Base-by-base conservation (phyloP, 2,329 filamentous ascomycete genomes). In the Venturia asperata region DNA sequence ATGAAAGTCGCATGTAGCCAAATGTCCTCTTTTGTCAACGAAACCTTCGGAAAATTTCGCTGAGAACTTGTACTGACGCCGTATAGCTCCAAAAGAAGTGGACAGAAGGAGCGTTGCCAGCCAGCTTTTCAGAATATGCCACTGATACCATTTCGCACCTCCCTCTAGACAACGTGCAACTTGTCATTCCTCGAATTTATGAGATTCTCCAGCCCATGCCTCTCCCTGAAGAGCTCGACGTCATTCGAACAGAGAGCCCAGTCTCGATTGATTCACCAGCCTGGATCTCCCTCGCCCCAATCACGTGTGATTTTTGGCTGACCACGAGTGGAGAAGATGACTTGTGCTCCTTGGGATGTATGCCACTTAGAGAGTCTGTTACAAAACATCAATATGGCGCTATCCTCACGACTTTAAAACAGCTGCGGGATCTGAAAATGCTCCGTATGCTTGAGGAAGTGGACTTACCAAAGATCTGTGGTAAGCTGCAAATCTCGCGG, bases 371-470 rank as follows among this genome's bases (percentile, higher is more conserved):
- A 27, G 13, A 7, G 10, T 27, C 24, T 30, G 24, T 63, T n/a
- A 47, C 62, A 39, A 24, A 43, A 9, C 34, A 37, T 24, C 42
- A 63, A 42, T 63, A 49, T 27, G 13, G 17, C 37, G 43, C 42
- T 39, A 21, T 63, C 17, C 42, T 63, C 19, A 37, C 39, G 21
- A 55, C 42, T 11, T 30, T 49, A 10, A 47, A 55, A 11, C 21
- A 52, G n/a, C 41, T 63, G n/a, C 30, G 34, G 13, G n/a, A 47
- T 19, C 42, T 63, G 42, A 52, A 63, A 21, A 63, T 63, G 62
- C 62, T 63, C 10, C 42, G 37, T 7, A 42, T 61, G 60, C 42
- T 61, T 4, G 39, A 61, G 37, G 60, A 61, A 39, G 60, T 61
- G 17, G 60, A 61, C 24, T 27, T 61, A 15, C 60, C 42, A n/a